Percentiles rank a stretch among this genome's conserved stretches.
Evolutionary conservation across 73 alveolate genomes (phyloP).

Genomic region (Urostyla sp.): DNA sequence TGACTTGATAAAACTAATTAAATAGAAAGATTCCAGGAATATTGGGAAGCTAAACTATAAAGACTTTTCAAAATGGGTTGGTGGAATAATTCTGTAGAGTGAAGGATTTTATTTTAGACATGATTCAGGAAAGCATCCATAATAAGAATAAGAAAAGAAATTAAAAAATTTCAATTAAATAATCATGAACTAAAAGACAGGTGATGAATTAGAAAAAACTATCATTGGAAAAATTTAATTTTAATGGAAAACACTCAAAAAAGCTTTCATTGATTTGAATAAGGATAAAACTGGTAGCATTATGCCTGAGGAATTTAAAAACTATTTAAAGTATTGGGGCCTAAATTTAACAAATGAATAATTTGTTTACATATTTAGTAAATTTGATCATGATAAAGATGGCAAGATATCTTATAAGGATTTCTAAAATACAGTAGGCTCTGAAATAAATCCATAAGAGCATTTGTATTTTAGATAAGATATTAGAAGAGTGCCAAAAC

Average conservation of each 20-base stretch:
- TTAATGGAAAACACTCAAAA: constrained; percentile 67
- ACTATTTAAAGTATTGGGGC: constrained; percentile 70
- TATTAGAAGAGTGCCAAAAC: constrained; percentile 34
- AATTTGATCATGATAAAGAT: constrained; percentile 64
- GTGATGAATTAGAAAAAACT: constrained; percentile 25
- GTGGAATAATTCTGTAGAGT: constrained; percentile 8
- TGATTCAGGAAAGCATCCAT: constrained; percentile 48
- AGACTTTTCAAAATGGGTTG: constrained; percentile 56
- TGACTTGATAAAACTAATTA: constrained; percentile 47
- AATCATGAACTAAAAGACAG: not conserved
- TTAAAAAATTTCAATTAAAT: not conserved
- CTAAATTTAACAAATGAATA: constrained; percentile 28
- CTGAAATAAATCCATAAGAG: constrained; percentile 67
- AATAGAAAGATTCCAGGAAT: constrained; percentile 46
- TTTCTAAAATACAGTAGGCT: constrained; percentile 64
- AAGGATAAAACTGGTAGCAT: constrained; percentile 63
- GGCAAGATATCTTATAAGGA: constrained; percentile 65
- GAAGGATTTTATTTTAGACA: constrained; percentile 65
- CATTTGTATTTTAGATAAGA: constrained; percentile 60
- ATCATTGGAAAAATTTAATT: constrained; percentile 48
- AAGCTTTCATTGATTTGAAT: constrained; percentile 58
- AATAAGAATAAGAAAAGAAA: constrained; percentile 3
- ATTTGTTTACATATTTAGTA: constrained; percentile 34
- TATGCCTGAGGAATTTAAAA: constrained; percentile 42
- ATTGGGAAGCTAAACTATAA: constrained; percentile 59